These are phyloP conservation scores for Salix purpurea DNA, from an alignment of 345 rosid species.

Conservation along the genomic window DNA sequence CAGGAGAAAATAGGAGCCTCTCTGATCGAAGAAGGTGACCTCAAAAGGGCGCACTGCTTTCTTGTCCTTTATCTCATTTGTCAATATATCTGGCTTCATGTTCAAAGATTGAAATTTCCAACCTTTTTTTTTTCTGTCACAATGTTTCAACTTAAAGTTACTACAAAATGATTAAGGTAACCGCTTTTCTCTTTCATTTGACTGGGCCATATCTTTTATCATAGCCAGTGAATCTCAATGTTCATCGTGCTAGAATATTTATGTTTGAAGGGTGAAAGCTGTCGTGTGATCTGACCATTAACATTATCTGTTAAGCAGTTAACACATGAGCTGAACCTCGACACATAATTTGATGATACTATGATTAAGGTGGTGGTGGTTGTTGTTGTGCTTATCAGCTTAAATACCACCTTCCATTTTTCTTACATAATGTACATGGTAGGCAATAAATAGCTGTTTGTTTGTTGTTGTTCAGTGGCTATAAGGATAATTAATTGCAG, in stretches of 20 bases:
- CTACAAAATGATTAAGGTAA: constrained; percentile 13
- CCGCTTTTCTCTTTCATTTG: constrained; percentile 17
- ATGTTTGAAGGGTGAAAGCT: neutral
- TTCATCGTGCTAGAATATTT: neutral
- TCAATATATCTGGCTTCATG: constrained; percentile 24
- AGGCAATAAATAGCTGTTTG: neutral
- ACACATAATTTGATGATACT: neutral
- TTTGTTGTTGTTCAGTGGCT: too few relatives aligned
- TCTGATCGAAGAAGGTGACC: constrained; percentile 32
- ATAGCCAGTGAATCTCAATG: neutral
- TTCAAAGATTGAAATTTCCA: constrained; percentile 29
- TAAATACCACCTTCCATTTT: neutral
- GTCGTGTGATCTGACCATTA: neutral
- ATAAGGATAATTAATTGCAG: too few relatives aligned
- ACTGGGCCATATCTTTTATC: neutral
- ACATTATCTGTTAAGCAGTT: neutral
- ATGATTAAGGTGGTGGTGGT: neutral
- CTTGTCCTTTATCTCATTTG: constrained; percentile 21
- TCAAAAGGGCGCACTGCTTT: constrained; percentile 24
- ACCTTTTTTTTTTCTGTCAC: constrained; percentile 14
- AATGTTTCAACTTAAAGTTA: constrained; percentile 43
- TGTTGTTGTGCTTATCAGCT: neutral
- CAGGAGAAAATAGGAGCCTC: constrained; percentile 15
- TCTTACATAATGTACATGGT: neutral
- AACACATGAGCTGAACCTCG: neutral